Evolutionary conservation across 1,139 yeast species (phyloP).

Genomic region (Kazachstania sp.): DNA sequence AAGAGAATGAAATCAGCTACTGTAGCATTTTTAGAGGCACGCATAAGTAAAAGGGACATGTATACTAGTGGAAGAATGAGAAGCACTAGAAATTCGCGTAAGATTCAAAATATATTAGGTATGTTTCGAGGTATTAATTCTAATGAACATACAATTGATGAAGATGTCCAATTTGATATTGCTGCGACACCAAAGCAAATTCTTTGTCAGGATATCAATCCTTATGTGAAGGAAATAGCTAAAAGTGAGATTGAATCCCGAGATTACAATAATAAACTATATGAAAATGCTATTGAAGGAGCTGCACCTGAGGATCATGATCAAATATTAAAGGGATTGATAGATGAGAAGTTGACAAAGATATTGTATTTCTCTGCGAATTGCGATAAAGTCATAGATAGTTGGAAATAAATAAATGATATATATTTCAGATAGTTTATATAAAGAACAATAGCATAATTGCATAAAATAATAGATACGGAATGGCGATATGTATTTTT

Average conservation of each 20-base stretch:
- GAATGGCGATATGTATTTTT: too few species aligned
- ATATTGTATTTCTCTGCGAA: conserved; percentile 19
- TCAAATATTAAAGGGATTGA: conserved; percentile 9
- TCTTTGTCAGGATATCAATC: conserved; percentile 17
- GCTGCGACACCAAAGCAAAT: conserved; percentile 8
- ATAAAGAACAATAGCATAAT: background rate
- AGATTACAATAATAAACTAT: conserved; percentile 13
- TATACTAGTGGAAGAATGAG: conserved; percentile 8
- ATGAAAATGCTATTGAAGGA: conserved; percentile 9
- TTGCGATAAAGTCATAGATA: conserved; percentile 14
- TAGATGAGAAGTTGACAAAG: conserved; percentile 10
- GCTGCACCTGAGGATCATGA: conserved; percentile 6
- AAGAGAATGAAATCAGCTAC: conserved; percentile 8
- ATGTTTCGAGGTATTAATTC: conserved; percentile 12
- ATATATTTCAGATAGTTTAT: background rate
- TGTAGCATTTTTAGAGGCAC: conserved; percentile 13
- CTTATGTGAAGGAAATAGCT: conserved; percentile 22
- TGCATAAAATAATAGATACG: background rate
- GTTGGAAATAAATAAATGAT: conserved; percentile 12
- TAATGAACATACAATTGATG: conserved; percentile 7
- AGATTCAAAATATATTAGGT: conserved; percentile 17
- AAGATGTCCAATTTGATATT: conserved; percentile 12
- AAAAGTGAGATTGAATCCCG: conserved; percentile 15
- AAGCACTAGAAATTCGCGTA: conserved; percentile 26
- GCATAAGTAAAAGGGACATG: conserved; percentile 8